Conservation (phyloP, 1,284 basidiomycete genomes). For the Puccinia coronata region DNA sequence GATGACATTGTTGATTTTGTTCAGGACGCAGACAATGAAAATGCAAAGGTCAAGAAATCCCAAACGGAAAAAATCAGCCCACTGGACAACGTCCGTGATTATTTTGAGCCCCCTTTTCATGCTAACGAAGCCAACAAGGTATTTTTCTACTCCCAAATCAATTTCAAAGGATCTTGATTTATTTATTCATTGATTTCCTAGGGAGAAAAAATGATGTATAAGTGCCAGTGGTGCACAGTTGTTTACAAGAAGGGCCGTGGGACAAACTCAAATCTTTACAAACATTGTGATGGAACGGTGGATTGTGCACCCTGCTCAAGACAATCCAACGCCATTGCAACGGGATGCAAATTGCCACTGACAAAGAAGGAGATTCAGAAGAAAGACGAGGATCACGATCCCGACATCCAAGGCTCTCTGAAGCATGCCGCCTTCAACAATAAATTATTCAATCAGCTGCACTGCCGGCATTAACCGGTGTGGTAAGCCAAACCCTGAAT, state of each 20-base stretch:
- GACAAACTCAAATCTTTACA: neutral
- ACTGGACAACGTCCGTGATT: too few relatives aligned
- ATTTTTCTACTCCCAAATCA: too few relatives aligned
- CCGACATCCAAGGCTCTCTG: neutral
- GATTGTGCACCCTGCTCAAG: neutral
- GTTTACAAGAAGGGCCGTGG: neutral
- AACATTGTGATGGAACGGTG: neutral
- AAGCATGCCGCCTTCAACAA: neutral
- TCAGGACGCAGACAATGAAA: too few relatives aligned
- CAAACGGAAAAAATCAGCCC: too few relatives aligned
- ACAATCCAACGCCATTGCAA: neutral
- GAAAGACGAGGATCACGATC: neutral
- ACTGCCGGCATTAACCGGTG: too few relatives aligned
- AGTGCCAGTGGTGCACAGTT: neutral
- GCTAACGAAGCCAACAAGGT: too few relatives aligned
- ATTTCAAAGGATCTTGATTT: too few relatives aligned
- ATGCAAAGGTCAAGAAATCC: too few relatives aligned
- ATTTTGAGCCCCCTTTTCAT: too few relatives aligned
- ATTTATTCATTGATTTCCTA: too few relatives aligned
- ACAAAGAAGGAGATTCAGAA: neutral
- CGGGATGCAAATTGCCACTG: neutral
- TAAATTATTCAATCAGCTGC: slow-evolving; percentile 6
- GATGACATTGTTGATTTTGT: too few relatives aligned
- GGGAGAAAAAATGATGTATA: neutral
- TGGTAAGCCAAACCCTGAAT: too few relatives aligned